Percentiles rank a stretch among this genome's conserved stretches.
phyloP scores from a whole-genome alignment of 1,139 yeast genomes.

The Wickerhamiella infanticola region DNA sequence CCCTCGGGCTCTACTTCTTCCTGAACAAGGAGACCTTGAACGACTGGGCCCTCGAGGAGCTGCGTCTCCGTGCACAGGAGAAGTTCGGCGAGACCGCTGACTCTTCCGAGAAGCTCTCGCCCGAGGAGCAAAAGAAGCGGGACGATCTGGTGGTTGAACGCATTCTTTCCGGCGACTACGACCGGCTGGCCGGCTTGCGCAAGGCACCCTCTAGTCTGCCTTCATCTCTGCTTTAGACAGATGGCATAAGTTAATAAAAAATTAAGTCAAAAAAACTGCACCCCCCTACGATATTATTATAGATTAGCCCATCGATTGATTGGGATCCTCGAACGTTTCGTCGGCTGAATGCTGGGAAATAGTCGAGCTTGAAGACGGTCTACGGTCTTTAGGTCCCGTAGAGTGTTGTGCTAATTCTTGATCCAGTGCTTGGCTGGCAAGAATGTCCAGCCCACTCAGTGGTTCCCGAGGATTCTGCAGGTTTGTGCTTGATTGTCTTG shows the following conservation, averaged over 20 bases:
- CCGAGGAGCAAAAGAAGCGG: conserved; percentile 48
- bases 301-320: not conserved
- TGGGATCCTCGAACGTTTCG: conserved; percentile 15
- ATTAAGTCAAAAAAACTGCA: not conserved
- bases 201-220: conserved; percentile 29
- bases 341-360: conserved; percentile 20
- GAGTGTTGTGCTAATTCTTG: conserved; percentile 12
- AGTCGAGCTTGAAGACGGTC: conserved; percentile 24
- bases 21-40: conserved; percentile 32
- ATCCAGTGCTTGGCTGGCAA: conserved; percentile 24
- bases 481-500: not conserved
- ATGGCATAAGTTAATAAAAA: not conserved
- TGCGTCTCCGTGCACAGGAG: conserved; percentile 58
- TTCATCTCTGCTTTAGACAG: conserved; percentile 19
- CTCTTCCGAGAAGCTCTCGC: conserved; percentile 30
- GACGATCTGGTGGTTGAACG: conserved; percentile 72
- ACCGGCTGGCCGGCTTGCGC: conserved; percentile 57
- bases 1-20: conserved; percentile 32
- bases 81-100: conserved; percentile 42
- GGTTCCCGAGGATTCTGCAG: conserved; percentile 9
- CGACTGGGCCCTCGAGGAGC: conserved; percentile 78
- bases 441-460: conserved; percentile 22
- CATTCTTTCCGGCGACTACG: conserved; percentile 74
- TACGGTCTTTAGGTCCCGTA: conserved; percentile 14
- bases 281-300: not conserved